phyloP scores from a whole-genome alignment of 305 asterid species.

The Rubia peregrina region DNA sequence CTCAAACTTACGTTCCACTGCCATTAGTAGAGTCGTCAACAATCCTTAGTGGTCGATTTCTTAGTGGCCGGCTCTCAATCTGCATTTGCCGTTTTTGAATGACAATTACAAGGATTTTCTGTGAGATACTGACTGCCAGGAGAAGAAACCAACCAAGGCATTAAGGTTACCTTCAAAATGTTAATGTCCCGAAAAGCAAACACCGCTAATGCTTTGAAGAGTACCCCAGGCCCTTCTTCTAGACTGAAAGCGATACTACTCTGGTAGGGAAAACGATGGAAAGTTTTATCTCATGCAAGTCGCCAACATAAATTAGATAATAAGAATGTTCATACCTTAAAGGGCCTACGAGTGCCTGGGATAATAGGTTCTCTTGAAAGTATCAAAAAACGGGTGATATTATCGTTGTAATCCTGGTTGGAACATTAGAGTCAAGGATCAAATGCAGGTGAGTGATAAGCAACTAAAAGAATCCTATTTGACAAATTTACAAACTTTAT shows the following conservation, averaged over 20 bases:
- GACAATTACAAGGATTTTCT: slow-evolving; percentile 10
- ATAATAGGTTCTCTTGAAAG: slow-evolving; percentile 86
- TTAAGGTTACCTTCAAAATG: slow-evolving; percentile 52
- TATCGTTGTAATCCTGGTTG: slow-evolving; percentile 60
- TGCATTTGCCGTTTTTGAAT: slow-evolving; percentile 20
- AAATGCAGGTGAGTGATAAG: slow-evolving; percentile 12
- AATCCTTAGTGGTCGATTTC: slow-evolving; percentile 55
- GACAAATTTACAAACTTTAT: slow-evolving; percentile 1
- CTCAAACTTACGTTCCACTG: slow-evolving; percentile 49
- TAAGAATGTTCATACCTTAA: slow-evolving; percentile 42
- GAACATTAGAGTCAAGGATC: slow-evolving; percentile 17
- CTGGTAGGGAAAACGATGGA: slow-evolving; percentile 29
- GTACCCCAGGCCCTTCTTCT: slow-evolving; percentile 86
- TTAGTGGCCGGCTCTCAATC: slow-evolving; percentile 90
- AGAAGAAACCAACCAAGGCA: slow-evolving; percentile 27
- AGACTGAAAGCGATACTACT: slow-evolving; percentile 77
- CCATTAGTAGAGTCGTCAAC: slow-evolving; percentile 68
- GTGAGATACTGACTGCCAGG: not conserved
- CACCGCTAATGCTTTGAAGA: slow-evolving; percentile 78
- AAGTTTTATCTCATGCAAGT: slow-evolving; percentile 3
- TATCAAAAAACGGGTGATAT: slow-evolving; percentile 66
- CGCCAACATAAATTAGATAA: slow-evolving; percentile 4
- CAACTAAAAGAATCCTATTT: not conserved
- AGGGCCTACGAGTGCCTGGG: slow-evolving; percentile 59
- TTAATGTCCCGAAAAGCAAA: slow-evolving; percentile 66